These are phyloP conservation scores for Hibiscus syriacus DNA, from an alignment of 345 rosid species.

Conservation along the genomic window DNA sequence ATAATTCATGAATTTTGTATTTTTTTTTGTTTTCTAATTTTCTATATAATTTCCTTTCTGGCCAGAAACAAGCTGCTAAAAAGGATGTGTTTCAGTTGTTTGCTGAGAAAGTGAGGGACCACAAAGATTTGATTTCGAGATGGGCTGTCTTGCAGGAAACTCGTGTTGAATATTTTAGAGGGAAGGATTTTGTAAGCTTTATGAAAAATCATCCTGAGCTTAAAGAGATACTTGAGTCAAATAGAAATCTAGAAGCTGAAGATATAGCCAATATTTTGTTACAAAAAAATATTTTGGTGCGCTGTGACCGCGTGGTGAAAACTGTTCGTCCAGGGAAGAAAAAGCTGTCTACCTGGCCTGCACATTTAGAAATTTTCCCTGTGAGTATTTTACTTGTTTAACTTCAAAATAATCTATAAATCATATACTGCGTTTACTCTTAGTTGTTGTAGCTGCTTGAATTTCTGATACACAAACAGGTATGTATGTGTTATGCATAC, in stretches of 20 bases:
- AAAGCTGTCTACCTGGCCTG: no score
- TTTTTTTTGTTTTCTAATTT: slow-evolving; percentile 6
- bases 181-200: no score
- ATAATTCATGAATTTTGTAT: neutral
- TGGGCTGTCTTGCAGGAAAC: slow-evolving; percentile 96
- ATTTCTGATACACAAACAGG: neutral
- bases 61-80: slow-evolving; percentile 71
- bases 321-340: no score
- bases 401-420: neutral
- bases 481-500: no score
- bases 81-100: slow-evolving; percentile 89
- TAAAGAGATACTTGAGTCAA: no score
- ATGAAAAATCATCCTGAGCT: no score
- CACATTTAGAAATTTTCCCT: no score
- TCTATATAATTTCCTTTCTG: neutral
- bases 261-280: slow-evolving; percentile 77
- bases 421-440: neutral
- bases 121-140: slow-evolving; percentile 80
- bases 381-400: slow-evolving; percentile 36
- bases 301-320: slow-evolving; percentile 98
- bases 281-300: slow-evolving; percentile 76
- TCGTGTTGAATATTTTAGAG: no score
- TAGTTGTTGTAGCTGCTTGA: neutral
- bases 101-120: slow-evolving; percentile 98
- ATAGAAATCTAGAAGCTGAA: slow-evolving; percentile 78